Percentiles rank a stretch among this genome's conserved stretches.
phyloP scores from a whole-genome alignment of 2,329 filamentous ascomycete genomes.

The Fusarium palustre region DNA sequence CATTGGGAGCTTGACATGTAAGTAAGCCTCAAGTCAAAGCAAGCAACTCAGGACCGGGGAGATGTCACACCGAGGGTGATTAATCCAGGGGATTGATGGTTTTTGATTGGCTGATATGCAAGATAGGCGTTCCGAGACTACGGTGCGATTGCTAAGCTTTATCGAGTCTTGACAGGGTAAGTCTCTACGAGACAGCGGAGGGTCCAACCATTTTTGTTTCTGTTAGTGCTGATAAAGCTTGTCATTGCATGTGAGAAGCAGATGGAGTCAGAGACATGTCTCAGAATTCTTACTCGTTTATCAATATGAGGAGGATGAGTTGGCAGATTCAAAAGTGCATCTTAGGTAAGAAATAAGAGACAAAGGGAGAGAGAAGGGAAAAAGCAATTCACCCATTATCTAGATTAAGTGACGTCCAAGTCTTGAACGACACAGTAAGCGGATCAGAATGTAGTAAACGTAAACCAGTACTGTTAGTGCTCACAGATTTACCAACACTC shows the following conservation, averaged over 20 bases:
- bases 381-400: not conserved
- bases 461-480: conserved; percentile 17
- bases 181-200: not conserved
- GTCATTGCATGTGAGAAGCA: not conserved
- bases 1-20: conserved; percentile 12
- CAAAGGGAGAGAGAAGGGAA: not conserved
- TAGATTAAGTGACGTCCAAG: not conserved
- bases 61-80: conserved; percentile 42
- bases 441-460: not conserved
- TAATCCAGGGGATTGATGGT: conserved; percentile 28
- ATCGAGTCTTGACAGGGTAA: conserved; percentile 1
- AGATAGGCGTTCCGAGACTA: conserved; percentile 9
- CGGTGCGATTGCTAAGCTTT: conserved; percentile 41
- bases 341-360: conserved; percentile 24
- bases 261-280: not conserved
- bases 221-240: conserved; percentile 38
- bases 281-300: conserved; percentile 5
- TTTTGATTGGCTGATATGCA: conserved; percentile 30
- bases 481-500: conserved; percentile 25
- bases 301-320: conserved; percentile 1
- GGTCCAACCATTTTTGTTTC: not conserved
- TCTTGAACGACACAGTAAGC: not conserved
- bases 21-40: not conserved
- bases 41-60: conserved; percentile 8
- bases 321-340: conserved; percentile 9